Conservation (phyloP, 2,329 filamentous ascomycete species). For the Trichoderma harzianum region DNA sequence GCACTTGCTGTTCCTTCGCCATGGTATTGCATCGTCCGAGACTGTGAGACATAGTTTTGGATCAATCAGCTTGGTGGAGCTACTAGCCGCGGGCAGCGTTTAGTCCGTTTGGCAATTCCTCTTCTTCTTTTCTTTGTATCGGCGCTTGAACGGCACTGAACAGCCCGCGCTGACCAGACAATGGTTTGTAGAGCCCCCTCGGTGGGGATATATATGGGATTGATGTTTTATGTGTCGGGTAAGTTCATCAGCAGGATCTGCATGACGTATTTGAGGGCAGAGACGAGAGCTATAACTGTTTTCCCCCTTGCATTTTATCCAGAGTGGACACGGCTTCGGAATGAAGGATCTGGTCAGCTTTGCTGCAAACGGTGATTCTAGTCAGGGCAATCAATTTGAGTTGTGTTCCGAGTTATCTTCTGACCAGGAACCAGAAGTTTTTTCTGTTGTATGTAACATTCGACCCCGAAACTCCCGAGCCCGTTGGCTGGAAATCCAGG, state of each 20-base stretch:
- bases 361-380: not conserved
- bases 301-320: not conserved
- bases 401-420: not conserved
- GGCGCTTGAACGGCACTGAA: not conserved
- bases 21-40: not conserved
- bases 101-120: not conserved
- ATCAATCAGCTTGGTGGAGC: not conserved
- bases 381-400: constrained; percentile 2
- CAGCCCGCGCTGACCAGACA: not conserved
- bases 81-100: not conserved
- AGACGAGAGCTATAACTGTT: not conserved
- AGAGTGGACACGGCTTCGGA: not conserved
- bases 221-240: not conserved
- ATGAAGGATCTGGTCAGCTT: not conserved
- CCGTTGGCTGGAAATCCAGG: not conserved
- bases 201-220: not conserved
- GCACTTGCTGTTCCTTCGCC: not conserved
- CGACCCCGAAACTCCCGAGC: not conserved
- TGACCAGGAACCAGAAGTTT: not conserved
- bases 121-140: not conserved
- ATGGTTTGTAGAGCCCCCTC: not conserved
- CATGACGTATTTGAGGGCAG: not conserved
- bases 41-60: not conserved
- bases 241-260: not conserved
- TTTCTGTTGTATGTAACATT: not conserved